phyloP scores from a whole-genome alignment of 1,139 yeast species.

The Yamadazyma kanchanaburiensis region DNA sequence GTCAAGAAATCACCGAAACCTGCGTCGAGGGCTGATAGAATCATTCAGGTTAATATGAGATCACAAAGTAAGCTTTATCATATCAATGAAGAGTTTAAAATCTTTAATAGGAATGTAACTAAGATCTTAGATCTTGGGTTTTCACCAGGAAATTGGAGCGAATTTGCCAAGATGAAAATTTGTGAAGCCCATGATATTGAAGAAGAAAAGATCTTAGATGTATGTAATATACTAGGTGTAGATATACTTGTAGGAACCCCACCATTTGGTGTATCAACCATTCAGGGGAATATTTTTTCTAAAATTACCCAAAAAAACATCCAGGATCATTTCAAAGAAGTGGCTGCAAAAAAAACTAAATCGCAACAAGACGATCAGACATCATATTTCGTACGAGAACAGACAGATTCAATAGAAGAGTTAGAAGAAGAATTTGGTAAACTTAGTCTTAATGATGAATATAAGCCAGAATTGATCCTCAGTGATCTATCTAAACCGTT shows the following conservation, averaged over 20 bases:
- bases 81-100: conserved; percentile 25
- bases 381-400: conserved; percentile 26
- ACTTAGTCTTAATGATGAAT: conserved; percentile 11
- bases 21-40: conserved; percentile 22
- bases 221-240: conserved; percentile 76
- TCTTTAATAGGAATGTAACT: conserved; percentile 24
- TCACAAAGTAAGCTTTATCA: conserved; percentile 24
- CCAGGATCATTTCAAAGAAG: conserved; percentile 49
- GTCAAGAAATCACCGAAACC: conserved; percentile 3
- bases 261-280: conserved; percentile 71
- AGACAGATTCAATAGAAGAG: conserved; percentile 17
- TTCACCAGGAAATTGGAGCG: conserved; percentile 97
- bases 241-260: conserved; percentile 79
- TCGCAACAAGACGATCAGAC: conserved; percentile 3
- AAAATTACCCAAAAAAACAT: conserved; percentile 62
- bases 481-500: conserved; percentile 88
- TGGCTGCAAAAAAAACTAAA: conserved; percentile 20
- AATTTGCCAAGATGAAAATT: conserved; percentile 51
- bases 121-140: conserved; percentile 57
- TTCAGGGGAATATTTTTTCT: conserved; percentile 85
- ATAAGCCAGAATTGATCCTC: conserved; percentile 55
- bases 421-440: conserved; percentile 11
- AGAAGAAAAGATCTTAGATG: conserved; percentile 49
- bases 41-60: conserved; percentile 20
- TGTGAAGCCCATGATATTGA: conserved; percentile 24